Evolutionary conservation across 1,284 basidiomycete species (phyloP).

Genomic region (Malassezia psittaci): DNA sequence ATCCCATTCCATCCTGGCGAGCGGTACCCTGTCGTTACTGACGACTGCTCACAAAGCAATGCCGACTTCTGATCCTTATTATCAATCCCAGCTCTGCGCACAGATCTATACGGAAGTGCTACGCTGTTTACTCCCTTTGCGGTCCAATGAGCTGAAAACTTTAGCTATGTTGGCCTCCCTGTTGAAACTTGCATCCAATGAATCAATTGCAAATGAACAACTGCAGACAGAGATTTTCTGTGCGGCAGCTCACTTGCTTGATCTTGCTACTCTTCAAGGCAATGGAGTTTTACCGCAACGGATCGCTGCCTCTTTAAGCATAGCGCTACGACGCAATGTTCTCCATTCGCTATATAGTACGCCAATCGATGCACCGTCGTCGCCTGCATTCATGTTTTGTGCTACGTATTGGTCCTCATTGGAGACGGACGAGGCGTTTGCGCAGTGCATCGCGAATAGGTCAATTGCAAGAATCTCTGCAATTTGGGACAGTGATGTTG

Average conservation of each 20-base stretch:
- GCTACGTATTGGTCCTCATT: background rate
- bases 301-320: background rate
- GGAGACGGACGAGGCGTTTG: slow-evolving; percentile 20
- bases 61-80: slow-evolving; percentile 12
- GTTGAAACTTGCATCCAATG: slow-evolving; percentile 13
- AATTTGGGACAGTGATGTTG: background rate
- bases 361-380: too few relatives aligned
- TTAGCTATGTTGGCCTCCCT: background rate
- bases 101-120: slow-evolving; percentile 6
- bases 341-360: slow-evolving; percentile 3
- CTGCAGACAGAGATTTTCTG: slow-evolving; percentile 8
- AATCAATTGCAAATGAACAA: slow-evolving; percentile 4
- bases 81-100: slow-evolving; percentile 14
- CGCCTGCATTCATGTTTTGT: background rate
- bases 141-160: background rate
- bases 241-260: background rate
- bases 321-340: slow-evolving; percentile 13
- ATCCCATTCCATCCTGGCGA: slow-evolving; percentile 20
- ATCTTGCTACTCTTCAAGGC: background rate
- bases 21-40: slow-evolving; percentile 19
- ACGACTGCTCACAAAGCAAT: slow-evolving; percentile 10
- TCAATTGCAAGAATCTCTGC: background rate
- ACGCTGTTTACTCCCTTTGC: background rate
- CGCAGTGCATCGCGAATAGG: slow-evolving; percentile 30
- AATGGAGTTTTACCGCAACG: background rate